A percentile compares a stretch with the other conserved stretches of the same genome.
phyloP scores from a whole-genome alignment of 1,139 yeast genomes.

The Blastobotrys illinoisensis region DNA sequence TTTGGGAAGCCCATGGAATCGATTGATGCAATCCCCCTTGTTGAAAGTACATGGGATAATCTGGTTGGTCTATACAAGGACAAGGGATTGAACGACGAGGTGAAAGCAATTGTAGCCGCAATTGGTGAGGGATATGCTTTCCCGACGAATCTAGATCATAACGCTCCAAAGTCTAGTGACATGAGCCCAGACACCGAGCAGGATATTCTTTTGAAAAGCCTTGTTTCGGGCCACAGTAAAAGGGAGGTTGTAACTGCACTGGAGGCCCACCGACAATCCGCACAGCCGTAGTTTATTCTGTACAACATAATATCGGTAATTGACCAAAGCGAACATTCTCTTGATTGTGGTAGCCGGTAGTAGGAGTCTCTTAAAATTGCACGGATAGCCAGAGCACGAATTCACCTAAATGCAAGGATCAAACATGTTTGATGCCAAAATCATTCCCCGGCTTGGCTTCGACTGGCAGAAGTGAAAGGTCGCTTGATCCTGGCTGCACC shows the following conservation, averaged over 20 bases:
- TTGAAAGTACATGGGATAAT: neutral
- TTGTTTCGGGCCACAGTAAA: neutral
- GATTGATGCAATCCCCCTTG: neutral
- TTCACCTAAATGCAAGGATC: no score
- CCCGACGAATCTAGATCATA: neutral
- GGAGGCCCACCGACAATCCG: neutral
- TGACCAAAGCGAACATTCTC: no score
- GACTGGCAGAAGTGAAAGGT: no score
- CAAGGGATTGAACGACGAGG: neutral
- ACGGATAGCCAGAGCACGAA: no score
- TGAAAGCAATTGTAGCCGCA: neutral
- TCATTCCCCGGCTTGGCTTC: no score
- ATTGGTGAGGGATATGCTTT: neutral
- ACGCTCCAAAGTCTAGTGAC: neutral
- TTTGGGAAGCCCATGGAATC: slow-evolving; percentile 1
- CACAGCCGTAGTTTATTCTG: no score
- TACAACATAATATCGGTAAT: no score
- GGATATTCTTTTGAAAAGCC: neutral
- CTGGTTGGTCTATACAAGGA: neutral
- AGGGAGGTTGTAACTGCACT: neutral
- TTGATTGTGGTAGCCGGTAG: no score
- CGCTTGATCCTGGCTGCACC: no score
- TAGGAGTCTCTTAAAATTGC: no score
- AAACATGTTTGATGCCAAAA: no score
- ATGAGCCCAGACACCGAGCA: neutral